Base-by-base conservation (phyloP, 352 stramenopile genomes). In the Aphanomyces euteiches region DNA sequence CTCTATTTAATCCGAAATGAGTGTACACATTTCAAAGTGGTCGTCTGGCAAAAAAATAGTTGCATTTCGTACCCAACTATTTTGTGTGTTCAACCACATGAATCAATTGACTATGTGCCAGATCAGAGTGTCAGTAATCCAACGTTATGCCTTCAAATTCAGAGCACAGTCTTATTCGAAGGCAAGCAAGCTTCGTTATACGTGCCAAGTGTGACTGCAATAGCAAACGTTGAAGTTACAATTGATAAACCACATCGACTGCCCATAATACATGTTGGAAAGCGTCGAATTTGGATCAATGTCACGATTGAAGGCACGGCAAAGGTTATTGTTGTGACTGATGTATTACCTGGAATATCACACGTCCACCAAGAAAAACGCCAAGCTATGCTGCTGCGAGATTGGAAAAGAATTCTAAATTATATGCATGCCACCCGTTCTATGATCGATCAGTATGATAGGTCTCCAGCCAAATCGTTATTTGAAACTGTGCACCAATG, bases 21-120 rank as follows among this genome's bases (percentile, higher is more conserved):
- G 66, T 94, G 87, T 65, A 90, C 79, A 45, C 84, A 84, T 17
- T 77, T 91, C 34, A 82, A 87, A 43, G 73, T 93, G 4, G 72
- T 93, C 41, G 80, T 94, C 37, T 94, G 87, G 87, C 87, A 94
- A 57, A 90, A 91, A 66, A 90, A 80, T 13, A 58, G 77, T 40
- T 73, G 66, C 4, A 73, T 84, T 40, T 73, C 77, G 0, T 94
- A 81, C 61, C 85, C 90, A 78, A 84, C 84, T 34, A 79, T 81
- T 15, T 84, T 93, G 19, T 74, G 74, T 7, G 80, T 94, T 10
- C 78, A 88, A 19, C 87, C 87, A 38, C 92, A 92, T 59, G 82
- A 91, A 59, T 85, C 85, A n/a, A 78, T 90, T 7, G 81, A 90
- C 66, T 94, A 92, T 54, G 80, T 93, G 3, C 85, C 87, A 38